phyloP scores from a whole-genome alignment of 2,329 filamentous ascomycete genomes.

The Penicillium italicum region DNA sequence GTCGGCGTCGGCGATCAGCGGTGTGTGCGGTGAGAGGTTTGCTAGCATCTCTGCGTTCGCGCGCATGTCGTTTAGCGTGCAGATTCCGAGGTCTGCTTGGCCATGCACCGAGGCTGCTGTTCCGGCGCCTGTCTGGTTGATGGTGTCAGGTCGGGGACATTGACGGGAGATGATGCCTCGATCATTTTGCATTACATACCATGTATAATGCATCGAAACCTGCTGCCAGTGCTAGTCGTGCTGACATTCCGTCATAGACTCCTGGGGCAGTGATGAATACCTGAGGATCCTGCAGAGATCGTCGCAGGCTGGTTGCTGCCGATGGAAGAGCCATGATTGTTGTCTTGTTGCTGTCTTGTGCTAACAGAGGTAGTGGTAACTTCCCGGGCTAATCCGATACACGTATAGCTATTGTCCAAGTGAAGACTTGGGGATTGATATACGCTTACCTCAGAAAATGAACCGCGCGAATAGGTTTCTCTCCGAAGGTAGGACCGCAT shows the following conservation, averaged over 20 bases:
- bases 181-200: constrained; percentile 32
- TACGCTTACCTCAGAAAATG: not conserved
- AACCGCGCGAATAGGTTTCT: not conserved
- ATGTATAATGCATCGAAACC: constrained; percentile 53
- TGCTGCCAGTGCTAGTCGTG: constrained; percentile 47
- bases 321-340: constrained; percentile 24
- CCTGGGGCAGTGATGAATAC: constrained; percentile 47
- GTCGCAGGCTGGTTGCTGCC: constrained; percentile 34
- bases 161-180: not conserved
- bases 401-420: not conserved
- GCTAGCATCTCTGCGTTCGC: constrained; percentile 54
- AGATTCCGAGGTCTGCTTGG: constrained; percentile 50
- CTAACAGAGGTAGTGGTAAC: not conserved
- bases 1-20: constrained; percentile 54
- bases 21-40: constrained; percentile 47
- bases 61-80: constrained; percentile 52
- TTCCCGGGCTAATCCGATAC: not conserved
- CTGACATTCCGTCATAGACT: constrained; percentile 52
- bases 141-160: not conserved
- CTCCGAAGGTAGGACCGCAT: not conserved
- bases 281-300: constrained; percentile 31
- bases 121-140: constrained; percentile 48
- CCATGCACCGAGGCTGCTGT: constrained; percentile 49
- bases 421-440: not conserved
- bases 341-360: constrained; percentile 2